Conservation (phyloP, 169 alveolate species). For the Plasmodium gallinaceum region DNA sequence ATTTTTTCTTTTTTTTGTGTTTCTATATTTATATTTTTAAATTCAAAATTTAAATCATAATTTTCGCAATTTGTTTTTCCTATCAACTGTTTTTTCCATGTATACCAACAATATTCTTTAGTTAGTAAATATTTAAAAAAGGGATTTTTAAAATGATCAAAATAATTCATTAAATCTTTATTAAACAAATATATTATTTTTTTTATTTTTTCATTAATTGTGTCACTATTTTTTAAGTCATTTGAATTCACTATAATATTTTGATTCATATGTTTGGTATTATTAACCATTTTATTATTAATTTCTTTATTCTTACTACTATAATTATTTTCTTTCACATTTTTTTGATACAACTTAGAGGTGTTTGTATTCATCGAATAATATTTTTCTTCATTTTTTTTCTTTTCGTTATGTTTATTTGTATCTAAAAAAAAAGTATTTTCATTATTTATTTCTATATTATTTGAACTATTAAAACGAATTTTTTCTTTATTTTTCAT, state of each 20-base stretch:
- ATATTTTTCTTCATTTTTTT: not conserved
- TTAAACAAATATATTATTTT: slow-evolving; percentile 14
- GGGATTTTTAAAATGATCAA: not conserved
- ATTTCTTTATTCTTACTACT: not conserved
- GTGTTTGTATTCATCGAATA: not conserved
- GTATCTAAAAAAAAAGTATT: not conserved
- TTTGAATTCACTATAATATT: not conserved
- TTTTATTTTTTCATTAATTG: slow-evolving; percentile 22
- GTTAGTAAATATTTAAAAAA: not conserved
- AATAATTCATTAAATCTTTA: slow-evolving; percentile 31
- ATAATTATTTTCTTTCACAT: slow-evolving; percentile 4
- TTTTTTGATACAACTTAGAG: not conserved
- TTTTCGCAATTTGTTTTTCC: slow-evolving; percentile 6
- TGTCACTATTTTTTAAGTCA: slow-evolving; percentile 1
- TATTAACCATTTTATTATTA: not conserved
- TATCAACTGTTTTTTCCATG: slow-evolving; percentile 44
- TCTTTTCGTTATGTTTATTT: not conserved
- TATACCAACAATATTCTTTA: slow-evolving; percentile 52
- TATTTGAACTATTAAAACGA: not conserved
- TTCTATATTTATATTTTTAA: slow-evolving; percentile 3
- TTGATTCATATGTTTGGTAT: not conserved
- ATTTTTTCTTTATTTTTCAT: not conserved
- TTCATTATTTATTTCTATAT: not conserved
- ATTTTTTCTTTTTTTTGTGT: not conserved
- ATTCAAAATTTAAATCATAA: slow-evolving; percentile 17